These are phyloP conservation scores for Isochrysis galbana DNA, from an alignment of 78 protist species.

Conservation along the genomic window DNA sequence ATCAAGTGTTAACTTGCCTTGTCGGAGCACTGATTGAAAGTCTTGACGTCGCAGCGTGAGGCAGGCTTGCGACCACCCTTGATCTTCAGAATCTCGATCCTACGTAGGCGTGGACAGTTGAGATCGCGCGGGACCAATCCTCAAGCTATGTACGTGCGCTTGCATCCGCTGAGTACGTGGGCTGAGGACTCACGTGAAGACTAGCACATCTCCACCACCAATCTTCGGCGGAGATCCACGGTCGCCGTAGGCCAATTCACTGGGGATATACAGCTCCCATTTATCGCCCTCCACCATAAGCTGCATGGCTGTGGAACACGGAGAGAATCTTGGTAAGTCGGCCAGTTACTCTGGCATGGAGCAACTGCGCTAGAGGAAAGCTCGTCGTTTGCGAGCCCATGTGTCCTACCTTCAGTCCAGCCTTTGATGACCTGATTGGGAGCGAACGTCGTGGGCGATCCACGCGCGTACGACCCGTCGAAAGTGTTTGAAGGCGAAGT, in stretches of 20 bases:
- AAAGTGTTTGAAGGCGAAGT: not conserved
- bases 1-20: too few relatives aligned
- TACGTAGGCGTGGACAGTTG: too few relatives aligned
- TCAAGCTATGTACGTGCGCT: too few relatives aligned
- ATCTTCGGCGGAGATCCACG: not conserved
- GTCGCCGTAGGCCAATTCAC: not conserved
- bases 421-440: constrained; percentile 29
- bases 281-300: constrained; percentile 58
- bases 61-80: not conserved
- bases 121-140: too few relatives aligned
- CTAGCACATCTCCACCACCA: not conserved
- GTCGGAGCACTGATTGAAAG: not conserved
- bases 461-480: not conserved
- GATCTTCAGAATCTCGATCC: constrained; percentile 30
- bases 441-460: not conserved
- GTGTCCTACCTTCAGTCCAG: constrained; percentile 59
- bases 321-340: too few relatives aligned
- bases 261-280: constrained; percentile 35
- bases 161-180: too few relatives aligned
- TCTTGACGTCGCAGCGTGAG: not conserved
- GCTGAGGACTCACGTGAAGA: too few relatives aligned
- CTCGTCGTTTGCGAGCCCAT: too few relatives aligned
- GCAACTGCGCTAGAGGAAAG: too few relatives aligned
- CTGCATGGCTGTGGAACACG: too few relatives aligned
- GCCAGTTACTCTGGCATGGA: too few relatives aligned